These are phyloP conservation scores for Botrytis squamosa DNA, from an alignment of 2,329 filamentous ascomycete species.

Conservation along the genomic window DNA sequence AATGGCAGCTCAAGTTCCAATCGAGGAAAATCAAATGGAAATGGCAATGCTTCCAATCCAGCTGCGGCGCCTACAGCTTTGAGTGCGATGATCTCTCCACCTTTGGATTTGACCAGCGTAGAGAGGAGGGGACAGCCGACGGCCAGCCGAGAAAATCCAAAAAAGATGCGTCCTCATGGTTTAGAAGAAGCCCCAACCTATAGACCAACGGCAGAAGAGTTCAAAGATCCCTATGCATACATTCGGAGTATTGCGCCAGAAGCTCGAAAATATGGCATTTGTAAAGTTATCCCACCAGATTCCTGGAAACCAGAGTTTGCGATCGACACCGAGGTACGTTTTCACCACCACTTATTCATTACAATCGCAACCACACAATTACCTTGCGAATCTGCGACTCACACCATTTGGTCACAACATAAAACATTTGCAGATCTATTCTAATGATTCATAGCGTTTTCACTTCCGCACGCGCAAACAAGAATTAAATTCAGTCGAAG, in stretches of 20 bases:
- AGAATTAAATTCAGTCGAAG: conserved; percentile 96
- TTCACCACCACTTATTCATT: not conserved
- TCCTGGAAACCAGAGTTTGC: conserved; percentile 93
- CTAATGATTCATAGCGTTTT: conserved; percentile 66
- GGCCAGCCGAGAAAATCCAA: conserved; percentile 71
- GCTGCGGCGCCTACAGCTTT: conserved; percentile 37
- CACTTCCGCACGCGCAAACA: conserved; percentile 96
- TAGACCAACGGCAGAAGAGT: conserved; percentile 87
- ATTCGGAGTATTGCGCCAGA: conserved; percentile 89
- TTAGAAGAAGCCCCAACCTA: conserved; percentile 90
- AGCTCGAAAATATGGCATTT: conserved; percentile 83
- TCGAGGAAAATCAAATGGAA: conserved; percentile 34
- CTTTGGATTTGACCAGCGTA: conserved; percentile 83
- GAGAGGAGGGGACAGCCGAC: conserved; percentile 85
- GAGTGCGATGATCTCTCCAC: conserved; percentile 43
- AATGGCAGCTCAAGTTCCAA: conserved; percentile 30
- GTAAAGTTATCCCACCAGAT: conserved; percentile 92
- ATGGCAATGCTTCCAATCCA: conserved; percentile 38
- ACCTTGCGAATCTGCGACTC: not conserved
- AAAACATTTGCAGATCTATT: conserved; percentile 2
- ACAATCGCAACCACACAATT: not conserved
- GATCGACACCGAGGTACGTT: conserved; percentile 86
- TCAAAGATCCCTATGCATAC: conserved; percentile 90
- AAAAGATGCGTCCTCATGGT: conserved; percentile 77
- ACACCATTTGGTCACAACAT: not conserved